Base-by-base conservation (phyloP, 177 flowering plant species). In the Vitis hybrid region DNA sequence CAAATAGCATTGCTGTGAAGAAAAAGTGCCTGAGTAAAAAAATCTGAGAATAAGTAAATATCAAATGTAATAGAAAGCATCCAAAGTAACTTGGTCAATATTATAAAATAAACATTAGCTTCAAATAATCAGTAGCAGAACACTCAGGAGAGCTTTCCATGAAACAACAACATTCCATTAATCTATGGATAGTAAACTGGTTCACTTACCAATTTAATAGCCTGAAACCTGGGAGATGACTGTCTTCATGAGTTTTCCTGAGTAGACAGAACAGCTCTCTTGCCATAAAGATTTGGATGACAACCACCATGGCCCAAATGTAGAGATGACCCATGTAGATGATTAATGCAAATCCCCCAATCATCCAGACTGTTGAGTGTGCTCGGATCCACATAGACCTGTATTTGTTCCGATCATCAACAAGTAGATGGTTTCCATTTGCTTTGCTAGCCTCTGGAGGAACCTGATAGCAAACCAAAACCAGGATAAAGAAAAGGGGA, bases 1-100 rank as follows among this genome's bases (percentile, higher is more conserved):
- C 96, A 78, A 90, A 95, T 59, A 95, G 77, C 98, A 95, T 84
- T 18, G 93, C 97, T 2, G 98, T 93, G 92, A 95, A 93, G 92
- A 95, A 95, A 68, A 95, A 93, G 83, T 95, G 93, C 99, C 99
- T 95, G 91, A 12, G 52, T 67, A 77, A 54, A 64, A 71, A 12
- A 50, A 15, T n/a, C 17, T 11, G 18, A 50, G 15, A 24, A 21
- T 9, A 52, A 12, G n/a, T 53, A 11, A 52, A 17, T 4, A 11
- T 13, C 30, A 27, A 27, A 27, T 27, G 30, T 27, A 27, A 27
- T 27, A 27, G 10, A 41, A 12, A 30, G 20, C 35, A 72, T 50
- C 13, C 54, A 14, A 60, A 52, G 18, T 35, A n/a, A 64, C 21
- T 24, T 24, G 12, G 27, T 15, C 24, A 73, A 18, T 11, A 60